Evolutionary conservation across 2,329 filamentous ascomycete genomes (phyloP).

Genomic region (Fusarium abutilonis): DNA sequence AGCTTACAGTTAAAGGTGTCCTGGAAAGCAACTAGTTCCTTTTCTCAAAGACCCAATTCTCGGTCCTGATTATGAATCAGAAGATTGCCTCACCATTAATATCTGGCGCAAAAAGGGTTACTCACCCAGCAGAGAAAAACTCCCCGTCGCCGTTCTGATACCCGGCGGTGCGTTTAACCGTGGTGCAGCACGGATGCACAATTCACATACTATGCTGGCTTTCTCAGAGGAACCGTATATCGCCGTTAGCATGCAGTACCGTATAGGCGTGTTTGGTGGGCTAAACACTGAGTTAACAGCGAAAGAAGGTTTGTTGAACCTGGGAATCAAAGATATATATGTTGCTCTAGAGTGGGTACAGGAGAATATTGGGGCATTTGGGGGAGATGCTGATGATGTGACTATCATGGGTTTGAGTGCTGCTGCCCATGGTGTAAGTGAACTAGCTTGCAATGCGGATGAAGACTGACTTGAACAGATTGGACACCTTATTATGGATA

Average conservation of each 20-base stretch:
- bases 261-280: slow-evolving; percentile 69
- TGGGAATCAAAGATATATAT: slow-evolving; percentile 62
- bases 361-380: slow-evolving; percentile 62
- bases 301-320: slow-evolving; percentile 63
- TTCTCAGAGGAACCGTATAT: slow-evolving; percentile 59
- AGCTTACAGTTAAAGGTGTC: slow-evolving; percentile 40
- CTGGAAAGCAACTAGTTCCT: slow-evolving; percentile 46
- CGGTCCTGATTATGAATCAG: slow-evolving; percentile 46
- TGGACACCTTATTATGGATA: slow-evolving; percentile 48
- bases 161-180: slow-evolving; percentile 49
- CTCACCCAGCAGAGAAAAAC: slow-evolving; percentile 24
- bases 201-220: slow-evolving; percentile 59
- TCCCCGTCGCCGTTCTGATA: slow-evolving; percentile 44
- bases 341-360: slow-evolving; percentile 61
- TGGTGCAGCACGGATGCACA: slow-evolving; percentile 52
- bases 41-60: slow-evolving; percentile 47
- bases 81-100: slow-evolving; percentile 45
- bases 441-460: accelerated
- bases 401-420: slow-evolving; percentile 59
- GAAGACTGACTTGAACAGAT: slow-evolving; percentile 31
- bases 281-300: slow-evolving; percentile 61
- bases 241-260: slow-evolving; percentile 57
- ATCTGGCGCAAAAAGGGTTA: slow-evolving; percentile 39
- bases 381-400: slow-evolving; percentile 58
- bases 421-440: slow-evolving; percentile 48